These are phyloP conservation scores for Phytophthora parvispora DNA, from an alignment of 352 stramenopile species.

Conservation along the genomic window DNA sequence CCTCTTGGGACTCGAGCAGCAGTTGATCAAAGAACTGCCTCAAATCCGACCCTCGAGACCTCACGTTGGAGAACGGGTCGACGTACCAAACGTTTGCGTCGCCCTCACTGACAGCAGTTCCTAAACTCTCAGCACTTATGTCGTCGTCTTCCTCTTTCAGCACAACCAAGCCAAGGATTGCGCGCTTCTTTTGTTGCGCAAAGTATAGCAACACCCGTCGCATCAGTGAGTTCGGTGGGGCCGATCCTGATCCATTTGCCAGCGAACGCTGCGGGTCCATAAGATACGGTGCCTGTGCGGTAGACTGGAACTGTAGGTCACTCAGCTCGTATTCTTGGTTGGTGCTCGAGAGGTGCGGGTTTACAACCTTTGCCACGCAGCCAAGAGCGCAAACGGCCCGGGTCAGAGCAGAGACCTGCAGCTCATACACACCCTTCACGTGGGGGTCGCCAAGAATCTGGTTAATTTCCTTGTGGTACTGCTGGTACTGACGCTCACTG, in stretches of 20 bases:
- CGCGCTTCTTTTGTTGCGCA: conserved; percentile 74
- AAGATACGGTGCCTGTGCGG: conserved; percentile 72
- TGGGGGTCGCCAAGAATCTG: conserved; percentile 85
- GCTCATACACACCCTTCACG: conserved; percentile 95
- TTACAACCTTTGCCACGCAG: conserved; percentile 80
- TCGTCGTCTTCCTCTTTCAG: conserved; percentile 48
- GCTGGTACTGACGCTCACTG: conserved; percentile 78
- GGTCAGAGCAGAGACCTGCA: conserved; percentile 92
- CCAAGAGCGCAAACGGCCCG: conserved; percentile 94
- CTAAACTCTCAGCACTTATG: conserved; percentile 11
- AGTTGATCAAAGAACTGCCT: conserved; percentile 67
- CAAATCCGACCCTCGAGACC: conserved; percentile 60
- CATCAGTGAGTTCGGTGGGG: conserved; percentile 37
- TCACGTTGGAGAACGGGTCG: conserved; percentile 68
- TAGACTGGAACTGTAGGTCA: conserved; percentile 83
- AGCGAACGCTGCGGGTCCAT: conserved; percentile 40
- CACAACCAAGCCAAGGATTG: conserved; percentile 62
- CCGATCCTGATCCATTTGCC: conserved; percentile 2
- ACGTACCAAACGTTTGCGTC: conserved; percentile 77
- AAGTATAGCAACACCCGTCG: conserved; percentile 78
- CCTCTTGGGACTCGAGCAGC: conserved; percentile 45
- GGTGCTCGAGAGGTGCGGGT: conserved; percentile 49
- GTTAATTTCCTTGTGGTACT: conserved; percentile 79
- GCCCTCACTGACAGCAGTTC: conserved; percentile 36
- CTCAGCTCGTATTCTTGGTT: conserved; percentile 71